Evolutionary conservation across 805 yeast genomes (phyloP).

Genomic region (Yamadazyma sp.): DNA sequence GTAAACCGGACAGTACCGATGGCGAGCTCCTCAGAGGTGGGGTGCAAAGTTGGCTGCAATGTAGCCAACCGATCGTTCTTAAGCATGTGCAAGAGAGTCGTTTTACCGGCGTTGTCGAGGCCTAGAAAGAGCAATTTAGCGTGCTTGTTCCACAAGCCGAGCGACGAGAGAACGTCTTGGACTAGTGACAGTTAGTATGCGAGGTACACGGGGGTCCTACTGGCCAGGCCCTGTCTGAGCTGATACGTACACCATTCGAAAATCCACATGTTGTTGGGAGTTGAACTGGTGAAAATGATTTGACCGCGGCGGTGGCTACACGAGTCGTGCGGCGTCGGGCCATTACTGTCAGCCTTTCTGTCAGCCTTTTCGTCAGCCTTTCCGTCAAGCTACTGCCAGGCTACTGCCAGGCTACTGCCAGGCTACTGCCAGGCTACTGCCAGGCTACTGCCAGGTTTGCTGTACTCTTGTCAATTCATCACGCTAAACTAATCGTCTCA

Average conservation of each 20-base stretch:
- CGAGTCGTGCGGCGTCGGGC: too few relatives aligned
- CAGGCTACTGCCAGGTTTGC: too few relatives aligned
- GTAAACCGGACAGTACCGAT: slow-evolving; percentile 96
- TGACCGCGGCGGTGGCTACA: too few relatives aligned
- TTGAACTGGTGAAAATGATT: too few relatives aligned
- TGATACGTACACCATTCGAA: slow-evolving; percentile 26
- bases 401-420: too few relatives aligned
- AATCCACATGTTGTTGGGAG: slow-evolving; percentile 24
- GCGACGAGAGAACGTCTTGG: slow-evolving; percentile 46
- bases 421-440: too few relatives aligned
- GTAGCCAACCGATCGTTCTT: slow-evolving; percentile 96
- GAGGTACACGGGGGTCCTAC: not conserved
- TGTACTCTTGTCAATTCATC: slow-evolving; percentile 1
- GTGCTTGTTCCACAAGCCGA: slow-evolving; percentile 51
- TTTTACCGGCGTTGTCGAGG: slow-evolving; percentile 49
- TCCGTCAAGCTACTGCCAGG: too few relatives aligned
- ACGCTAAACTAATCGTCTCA: slow-evolving; percentile 40
- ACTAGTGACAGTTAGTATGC: slow-evolving; percentile 19
- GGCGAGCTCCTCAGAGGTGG: slow-evolving; percentile 96
- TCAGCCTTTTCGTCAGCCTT: too few relatives aligned
- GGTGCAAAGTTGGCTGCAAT: slow-evolving; percentile 96
- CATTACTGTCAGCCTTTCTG: too few relatives aligned
- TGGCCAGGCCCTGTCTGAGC: too few relatives aligned
- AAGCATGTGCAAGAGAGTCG: slow-evolving; percentile 48
- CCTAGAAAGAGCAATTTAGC: slow-evolving; percentile 48